phyloP scores from a whole-genome alignment of 1,284 basidiomycete genomes.

The Gastroboletus turbinatus region DNA sequence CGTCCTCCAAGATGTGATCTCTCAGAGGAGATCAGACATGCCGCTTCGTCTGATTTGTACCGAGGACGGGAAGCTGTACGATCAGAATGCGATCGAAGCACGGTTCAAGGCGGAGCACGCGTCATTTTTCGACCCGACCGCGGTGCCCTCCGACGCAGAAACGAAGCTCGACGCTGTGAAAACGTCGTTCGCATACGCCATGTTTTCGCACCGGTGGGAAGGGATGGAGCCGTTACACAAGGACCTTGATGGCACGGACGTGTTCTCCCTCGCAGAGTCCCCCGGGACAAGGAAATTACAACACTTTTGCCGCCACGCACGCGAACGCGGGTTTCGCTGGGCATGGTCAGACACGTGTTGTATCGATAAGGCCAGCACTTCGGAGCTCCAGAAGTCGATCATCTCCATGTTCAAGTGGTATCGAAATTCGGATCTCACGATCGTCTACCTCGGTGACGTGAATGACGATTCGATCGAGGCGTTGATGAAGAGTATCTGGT shows the following conservation, averaged over 20 bases:
- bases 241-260: constrained; percentile 18
- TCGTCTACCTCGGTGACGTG: constrained; percentile 24
- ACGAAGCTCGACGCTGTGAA: constrained; percentile 5
- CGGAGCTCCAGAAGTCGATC: constrained; percentile 28
- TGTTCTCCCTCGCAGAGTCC: constrained; percentile 19
- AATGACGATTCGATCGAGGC: constrained; percentile 12
- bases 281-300: constrained; percentile 17
- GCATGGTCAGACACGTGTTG: constrained; percentile 27
- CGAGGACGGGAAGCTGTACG: constrained; percentile 23
- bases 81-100: constrained; percentile 21
- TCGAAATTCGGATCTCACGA: constrained; percentile 20
- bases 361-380: constrained; percentile 26
- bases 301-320: constrained; percentile 19
- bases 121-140: constrained; percentile 8
- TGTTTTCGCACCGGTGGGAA: constrained; percentile 27
- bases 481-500: constrained; percentile 19
- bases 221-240: constrained; percentile 16
- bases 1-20: constrained; percentile 14
- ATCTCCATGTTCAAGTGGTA: constrained; percentile 31
- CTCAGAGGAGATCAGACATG: constrained; percentile 18
- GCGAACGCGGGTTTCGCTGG: constrained; percentile 21
- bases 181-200: constrained; percentile 20
- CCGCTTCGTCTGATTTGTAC: constrained; percentile 27
- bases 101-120: constrained; percentile 16
- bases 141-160: constrained; percentile 1